Conservation (phyloP, 2,329 filamentous ascomycete genomes). For the Corynespora cassiicola region DNA sequence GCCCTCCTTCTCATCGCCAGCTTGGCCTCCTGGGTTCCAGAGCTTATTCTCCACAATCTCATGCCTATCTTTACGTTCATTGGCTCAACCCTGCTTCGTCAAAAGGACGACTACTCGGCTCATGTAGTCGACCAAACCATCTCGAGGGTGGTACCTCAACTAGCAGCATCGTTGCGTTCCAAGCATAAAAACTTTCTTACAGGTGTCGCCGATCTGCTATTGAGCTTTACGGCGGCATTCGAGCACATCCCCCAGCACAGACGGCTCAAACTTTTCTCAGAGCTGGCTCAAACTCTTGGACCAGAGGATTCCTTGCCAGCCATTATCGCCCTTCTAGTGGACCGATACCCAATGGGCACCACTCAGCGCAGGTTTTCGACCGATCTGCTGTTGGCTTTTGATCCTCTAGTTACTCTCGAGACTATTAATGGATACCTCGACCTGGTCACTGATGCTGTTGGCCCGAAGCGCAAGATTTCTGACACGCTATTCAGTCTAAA, state of each 20-base stretch:
- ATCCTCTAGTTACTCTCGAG: slow-evolving; percentile 76
- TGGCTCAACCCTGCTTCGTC: slow-evolving; percentile 86
- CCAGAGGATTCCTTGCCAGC: slow-evolving; percentile 87
- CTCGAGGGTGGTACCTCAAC: slow-evolving; percentile 88
- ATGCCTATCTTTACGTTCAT: slow-evolving; percentile 99
- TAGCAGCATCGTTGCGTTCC: slow-evolving; percentile 84
- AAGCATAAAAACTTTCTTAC: slow-evolving; percentile 78
- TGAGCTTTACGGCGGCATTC: slow-evolving; percentile 95
- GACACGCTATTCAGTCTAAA: slow-evolving; percentile 71
- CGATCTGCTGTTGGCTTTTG: slow-evolving; percentile 75
- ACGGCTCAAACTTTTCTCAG: slow-evolving; percentile 80
- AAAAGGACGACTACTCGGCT: slow-evolving; percentile 95
- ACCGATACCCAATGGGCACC: slow-evolving; percentile 82
- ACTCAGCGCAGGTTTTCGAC: slow-evolving; percentile 76
- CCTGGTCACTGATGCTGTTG: slow-evolving; percentile 76
- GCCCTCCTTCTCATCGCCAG: slow-evolving; percentile 87
- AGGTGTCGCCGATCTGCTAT: slow-evolving; percentile 85
- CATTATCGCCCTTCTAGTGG: slow-evolving; percentile 86
- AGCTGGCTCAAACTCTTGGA: slow-evolving; percentile 84
- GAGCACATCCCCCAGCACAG: slow-evolving; percentile 93
- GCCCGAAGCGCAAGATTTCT: slow-evolving; percentile 76
- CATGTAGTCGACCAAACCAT: slow-evolving; percentile 94
- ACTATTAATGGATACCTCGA: slow-evolving; percentile 79
- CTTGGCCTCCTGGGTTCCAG: slow-evolving; percentile 85
- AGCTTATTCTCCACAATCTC: slow-evolving; percentile 91